These are phyloP conservation scores for Lactarius psammicola DNA, from an alignment of 768 basidiomycete species.

Conservation along the genomic window DNA sequence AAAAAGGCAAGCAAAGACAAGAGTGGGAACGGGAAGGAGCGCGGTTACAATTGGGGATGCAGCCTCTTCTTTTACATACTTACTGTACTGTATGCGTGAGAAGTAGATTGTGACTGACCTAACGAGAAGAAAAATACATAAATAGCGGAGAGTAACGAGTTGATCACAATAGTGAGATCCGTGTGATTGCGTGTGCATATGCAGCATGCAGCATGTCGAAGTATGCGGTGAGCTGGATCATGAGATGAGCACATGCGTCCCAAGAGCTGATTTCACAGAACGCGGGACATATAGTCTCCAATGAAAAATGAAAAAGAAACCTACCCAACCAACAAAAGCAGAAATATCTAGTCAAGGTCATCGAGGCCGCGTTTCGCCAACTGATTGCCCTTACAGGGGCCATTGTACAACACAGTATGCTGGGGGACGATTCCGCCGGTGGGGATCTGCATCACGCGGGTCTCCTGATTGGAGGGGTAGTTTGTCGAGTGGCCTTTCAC, in stretches of 20 bases:
- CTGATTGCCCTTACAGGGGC: constrained; percentile 24
- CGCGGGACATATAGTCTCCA: background rate
- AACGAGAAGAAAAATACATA: background rate
- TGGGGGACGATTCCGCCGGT: constrained; percentile 29
- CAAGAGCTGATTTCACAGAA: background rate
- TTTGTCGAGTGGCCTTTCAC: constrained; percentile 30
- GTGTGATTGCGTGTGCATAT: background rate
- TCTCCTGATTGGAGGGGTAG: constrained; percentile 30
- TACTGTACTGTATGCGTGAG: background rate
- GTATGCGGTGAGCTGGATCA: background rate
- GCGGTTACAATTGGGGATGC: background rate
- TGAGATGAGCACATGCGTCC: background rate
- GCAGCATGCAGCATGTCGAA: background rate
- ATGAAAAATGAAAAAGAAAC: background rate
- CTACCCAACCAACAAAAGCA: background rate
- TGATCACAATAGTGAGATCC: background rate
- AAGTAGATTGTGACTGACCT: background rate
- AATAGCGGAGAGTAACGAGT: background rate
- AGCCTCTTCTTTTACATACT: background rate
- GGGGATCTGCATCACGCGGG: constrained; percentile 32
- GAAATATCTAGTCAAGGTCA: constrained; percentile 15
- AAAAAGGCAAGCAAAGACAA: background rate
- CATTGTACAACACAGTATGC: constrained; percentile 29
- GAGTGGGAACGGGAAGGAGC: background rate
- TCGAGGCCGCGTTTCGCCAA: background rate